Evolutionary conservation across 768 basidiomycete species (phyloP).

Genomic region (Suillus plorans): DNA sequence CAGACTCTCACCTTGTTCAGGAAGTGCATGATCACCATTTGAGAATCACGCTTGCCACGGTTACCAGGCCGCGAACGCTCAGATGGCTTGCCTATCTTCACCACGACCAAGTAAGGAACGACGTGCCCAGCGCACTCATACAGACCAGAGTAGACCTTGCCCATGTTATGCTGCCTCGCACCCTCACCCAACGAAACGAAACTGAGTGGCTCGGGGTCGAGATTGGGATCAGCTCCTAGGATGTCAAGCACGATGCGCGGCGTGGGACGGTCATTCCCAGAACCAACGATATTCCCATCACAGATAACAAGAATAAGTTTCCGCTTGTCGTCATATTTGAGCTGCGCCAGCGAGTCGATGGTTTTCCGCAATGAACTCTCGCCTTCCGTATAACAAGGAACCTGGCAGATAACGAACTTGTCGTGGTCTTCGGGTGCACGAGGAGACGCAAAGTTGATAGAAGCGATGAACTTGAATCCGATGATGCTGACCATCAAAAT

Average conservation of each 20-base stretch:
- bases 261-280: conserved; percentile 94
- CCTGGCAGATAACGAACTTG: conserved; percentile 97
- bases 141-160: conserved; percentile 93
- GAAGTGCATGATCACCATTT: conserved; percentile 96
- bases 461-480: conserved; percentile 94
- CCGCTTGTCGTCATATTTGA: conserved; percentile 98
- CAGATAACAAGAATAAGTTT: conserved; percentile 92
- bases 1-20: conserved; percentile 77
- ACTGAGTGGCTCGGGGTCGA: conserved; percentile 92
- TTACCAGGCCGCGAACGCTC: conserved; percentile 94
- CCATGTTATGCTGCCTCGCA: conserved; percentile 96
- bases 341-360: conserved; percentile 90
- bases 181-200: conserved; percentile 95
- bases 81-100: conserved; percentile 93
- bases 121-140: conserved; percentile 95
- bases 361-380: conserved; percentile 80
- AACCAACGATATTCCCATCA: conserved; percentile 97
- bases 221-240: conserved; percentile 88
- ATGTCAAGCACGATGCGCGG: conserved; percentile 97
- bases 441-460: conserved; percentile 75
- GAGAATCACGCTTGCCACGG: conserved; percentile 97
- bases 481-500: conserved; percentile 93
- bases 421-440: conserved; percentile 93
- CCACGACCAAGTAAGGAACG: conserved; percentile 90
- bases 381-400: conserved; percentile 98